Evolutionary conservation across 2,329 filamentous ascomycete genomes (phyloP).

Genomic region (Cadophora malorum): DNA sequence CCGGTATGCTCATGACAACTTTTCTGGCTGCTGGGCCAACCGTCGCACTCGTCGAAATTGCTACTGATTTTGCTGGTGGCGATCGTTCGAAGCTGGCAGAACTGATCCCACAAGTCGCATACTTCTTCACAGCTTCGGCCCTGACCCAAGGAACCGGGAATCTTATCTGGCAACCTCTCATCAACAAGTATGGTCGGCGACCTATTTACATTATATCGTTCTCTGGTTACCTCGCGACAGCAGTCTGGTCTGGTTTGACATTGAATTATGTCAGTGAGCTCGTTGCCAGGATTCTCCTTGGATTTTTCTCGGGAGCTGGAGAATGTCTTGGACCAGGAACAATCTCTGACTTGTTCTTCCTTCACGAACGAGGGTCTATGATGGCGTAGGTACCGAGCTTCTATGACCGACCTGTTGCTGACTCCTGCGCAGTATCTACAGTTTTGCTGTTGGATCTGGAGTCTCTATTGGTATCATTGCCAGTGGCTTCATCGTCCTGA

Average conservation of each 20-base stretch:
- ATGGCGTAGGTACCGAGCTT: conserved; percentile 52
- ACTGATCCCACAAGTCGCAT: conserved; percentile 28
- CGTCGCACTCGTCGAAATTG: conserved; percentile 29
- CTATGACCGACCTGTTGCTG: background rate
- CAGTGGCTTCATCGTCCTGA: conserved; percentile 50
- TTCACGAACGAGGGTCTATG: conserved; percentile 59
- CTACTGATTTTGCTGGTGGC: conserved; percentile 29
- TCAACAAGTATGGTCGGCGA: conserved; percentile 35
- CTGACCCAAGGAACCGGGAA: conserved; percentile 33
- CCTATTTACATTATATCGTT: conserved; percentile 47
- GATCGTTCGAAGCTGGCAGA: conserved; percentile 21
- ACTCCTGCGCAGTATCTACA: conserved; percentile 24
- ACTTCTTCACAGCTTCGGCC: conserved; percentile 33
- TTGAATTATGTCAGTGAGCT: conserved; percentile 51
- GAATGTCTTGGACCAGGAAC: conserved; percentile 57
- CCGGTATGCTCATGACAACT: conserved; percentile 31
- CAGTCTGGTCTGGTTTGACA: conserved; percentile 53
- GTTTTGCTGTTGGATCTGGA: conserved; percentile 33
- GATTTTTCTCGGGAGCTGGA: conserved; percentile 59
- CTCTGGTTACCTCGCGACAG: conserved; percentile 50
- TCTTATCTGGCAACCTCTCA: conserved; percentile 33
- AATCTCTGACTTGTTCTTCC: conserved; percentile 62
- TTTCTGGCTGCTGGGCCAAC: conserved; percentile 29
- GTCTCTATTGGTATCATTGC: conserved; percentile 45
- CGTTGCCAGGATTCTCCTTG: conserved; percentile 57